Evolutionary conservation across 257 asterid genomes (phyloP).

Genomic region (Solanum clarkiae): DNA sequence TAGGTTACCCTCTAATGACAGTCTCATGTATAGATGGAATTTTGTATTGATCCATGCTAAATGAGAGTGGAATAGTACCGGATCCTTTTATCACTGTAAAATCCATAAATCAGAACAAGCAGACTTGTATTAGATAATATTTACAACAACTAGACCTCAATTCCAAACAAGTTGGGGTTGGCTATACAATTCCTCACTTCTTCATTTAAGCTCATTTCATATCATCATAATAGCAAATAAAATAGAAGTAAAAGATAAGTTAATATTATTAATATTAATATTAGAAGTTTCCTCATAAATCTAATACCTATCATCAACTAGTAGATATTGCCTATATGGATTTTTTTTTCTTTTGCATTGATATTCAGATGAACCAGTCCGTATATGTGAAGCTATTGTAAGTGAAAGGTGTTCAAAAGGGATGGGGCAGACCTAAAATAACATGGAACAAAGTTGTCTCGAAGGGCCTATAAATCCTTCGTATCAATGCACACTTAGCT

Average conservation of each 20-base stretch:
- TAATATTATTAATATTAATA: not conserved
- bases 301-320: not conserved
- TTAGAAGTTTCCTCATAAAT: not conserved
- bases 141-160: not conserved
- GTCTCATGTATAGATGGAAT: not conserved
- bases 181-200: not conserved
- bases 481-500: no score
- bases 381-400: no score
- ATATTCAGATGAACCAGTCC: no score
- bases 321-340: not conserved
- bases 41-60: not conserved
- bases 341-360: not conserved
- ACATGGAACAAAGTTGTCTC: no score
- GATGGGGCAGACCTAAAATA: no score
- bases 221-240: not conserved
- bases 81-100: not conserved
- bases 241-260: not conserved
- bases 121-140: not conserved
- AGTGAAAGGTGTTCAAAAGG: no score
- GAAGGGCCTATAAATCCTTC: no score
- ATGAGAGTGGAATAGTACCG: not conserved
- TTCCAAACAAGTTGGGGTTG: not conserved
- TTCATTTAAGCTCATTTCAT: not conserved
- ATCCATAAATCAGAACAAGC: not conserved
- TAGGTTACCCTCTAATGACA: not conserved